Evolutionary conservation across 192 early-diverging fungal species (phyloP).

Genomic region (Phlyctochytrium bullatum): DNA sequence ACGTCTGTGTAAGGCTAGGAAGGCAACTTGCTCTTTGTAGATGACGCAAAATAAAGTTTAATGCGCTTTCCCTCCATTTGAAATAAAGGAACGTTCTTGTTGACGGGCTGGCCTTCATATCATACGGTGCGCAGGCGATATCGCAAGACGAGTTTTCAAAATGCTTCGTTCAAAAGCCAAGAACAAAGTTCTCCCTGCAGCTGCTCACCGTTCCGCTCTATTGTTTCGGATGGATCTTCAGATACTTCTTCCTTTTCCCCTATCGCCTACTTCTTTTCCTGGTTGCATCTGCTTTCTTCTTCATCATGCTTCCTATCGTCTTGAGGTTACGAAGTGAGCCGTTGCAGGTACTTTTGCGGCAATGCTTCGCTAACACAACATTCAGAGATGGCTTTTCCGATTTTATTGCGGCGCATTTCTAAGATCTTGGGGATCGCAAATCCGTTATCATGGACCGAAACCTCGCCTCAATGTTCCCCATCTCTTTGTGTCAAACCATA

Average conservation of each 20-base stretch:
- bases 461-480: slow-evolving; percentile 40
- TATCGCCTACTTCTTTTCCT: slow-evolving; percentile 33
- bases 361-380: slow-evolving; percentile 5
- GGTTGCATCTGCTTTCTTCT: slow-evolving; percentile 38
- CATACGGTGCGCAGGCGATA: slow-evolving; percentile 51
- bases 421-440: slow-evolving; percentile 44
- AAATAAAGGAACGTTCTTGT: slow-evolving; percentile 33
- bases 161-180: slow-evolving; percentile 50
- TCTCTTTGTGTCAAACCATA: slow-evolving; percentile 60
- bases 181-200: slow-evolving; percentile 32
- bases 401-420: slow-evolving; percentile 53
- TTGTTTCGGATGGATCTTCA: slow-evolving; percentile 29
- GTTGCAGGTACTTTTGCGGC: slow-evolving; percentile 25
- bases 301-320: slow-evolving; percentile 41
- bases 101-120: slow-evolving; percentile 55
- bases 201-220: slow-evolving; percentile 32
- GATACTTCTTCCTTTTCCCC: slow-evolving; percentile 47
- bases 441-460: slow-evolving; percentile 44
- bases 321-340: slow-evolving; percentile 35
- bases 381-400: slow-evolving; percentile 42
- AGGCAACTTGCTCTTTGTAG: no score
- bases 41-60: no score
- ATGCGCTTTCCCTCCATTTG: no score
- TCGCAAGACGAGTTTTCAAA: slow-evolving; percentile 52
- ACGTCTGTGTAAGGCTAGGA: neutral